Conservation (phyloP, 1,284 basidiomycete species). For the Ustilago nuda region DNA sequence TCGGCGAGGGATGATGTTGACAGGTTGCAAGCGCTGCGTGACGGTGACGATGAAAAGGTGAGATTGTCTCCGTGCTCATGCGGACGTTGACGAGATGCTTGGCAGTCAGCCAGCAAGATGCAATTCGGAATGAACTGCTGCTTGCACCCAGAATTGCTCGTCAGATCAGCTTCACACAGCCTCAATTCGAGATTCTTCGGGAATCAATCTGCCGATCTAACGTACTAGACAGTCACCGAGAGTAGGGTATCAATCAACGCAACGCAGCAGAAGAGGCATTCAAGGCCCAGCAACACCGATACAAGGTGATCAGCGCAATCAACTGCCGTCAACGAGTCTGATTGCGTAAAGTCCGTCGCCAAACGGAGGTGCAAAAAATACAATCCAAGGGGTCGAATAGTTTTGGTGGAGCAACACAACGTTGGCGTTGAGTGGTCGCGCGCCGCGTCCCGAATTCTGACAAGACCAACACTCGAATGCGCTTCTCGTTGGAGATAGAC, state of each 20-base stretch:
- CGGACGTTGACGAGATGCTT: neutral
- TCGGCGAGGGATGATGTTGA: neutral
- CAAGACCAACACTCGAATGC: conserved; percentile 29
- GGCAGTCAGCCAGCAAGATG: conserved; percentile 5
- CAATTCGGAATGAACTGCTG: neutral
- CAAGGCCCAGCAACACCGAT: too few species aligned
- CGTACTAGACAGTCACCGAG: neutral
- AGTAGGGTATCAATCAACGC: too few species aligned
- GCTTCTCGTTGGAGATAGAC: neutral
- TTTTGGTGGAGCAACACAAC: neutral
- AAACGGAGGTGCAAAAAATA: neutral
- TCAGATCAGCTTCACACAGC: conserved; percentile 3
- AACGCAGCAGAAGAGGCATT: too few species aligned
- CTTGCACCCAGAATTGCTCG: conserved; percentile 28
- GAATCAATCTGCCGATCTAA: conserved; percentile 1
- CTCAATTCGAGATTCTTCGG: conserved; percentile 6
- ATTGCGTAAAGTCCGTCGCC: neutral
- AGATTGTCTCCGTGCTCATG: neutral
- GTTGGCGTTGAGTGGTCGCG: conserved; percentile 36
- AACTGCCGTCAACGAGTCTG: neutral
- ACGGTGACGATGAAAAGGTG: neutral
- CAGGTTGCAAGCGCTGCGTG: neutral
- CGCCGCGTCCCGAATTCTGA: conserved; percentile 14
- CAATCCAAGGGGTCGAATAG: neutral
- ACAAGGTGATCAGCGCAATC: too few species aligned